phyloP scores from a whole-genome alignment of 23 red algal species.

The Pyropia haitanensis region DNA sequence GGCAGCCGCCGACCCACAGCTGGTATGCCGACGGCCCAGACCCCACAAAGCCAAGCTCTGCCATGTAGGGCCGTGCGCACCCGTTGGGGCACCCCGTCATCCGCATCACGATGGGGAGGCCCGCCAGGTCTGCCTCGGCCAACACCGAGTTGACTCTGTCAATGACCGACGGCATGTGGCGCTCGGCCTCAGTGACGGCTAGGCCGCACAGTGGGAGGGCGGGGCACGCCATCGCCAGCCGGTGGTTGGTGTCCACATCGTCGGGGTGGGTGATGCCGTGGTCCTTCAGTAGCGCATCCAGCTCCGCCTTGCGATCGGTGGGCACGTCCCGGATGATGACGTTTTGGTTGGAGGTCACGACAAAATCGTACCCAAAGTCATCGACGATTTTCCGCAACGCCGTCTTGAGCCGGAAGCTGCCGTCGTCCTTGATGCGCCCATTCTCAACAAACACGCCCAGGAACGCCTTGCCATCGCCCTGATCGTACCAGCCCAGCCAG shows the following conservation, averaged over 20 bases:
- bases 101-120: conserved; percentile 62
- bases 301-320: conserved; percentile 44
- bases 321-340: conserved; percentile 86
- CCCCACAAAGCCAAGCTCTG: conserved; percentile 94
- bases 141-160: conserved; percentile 62
- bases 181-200: conserved; percentile 85
- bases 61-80: conserved; percentile 94
- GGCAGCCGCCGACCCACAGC: conserved; percentile 85
- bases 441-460: conserved; percentile 87
- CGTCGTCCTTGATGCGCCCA: conserved; percentile 85
- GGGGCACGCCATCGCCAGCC: conserved; percentile 91
- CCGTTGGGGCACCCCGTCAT: conserved; percentile 99
- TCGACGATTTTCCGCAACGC: conserved; percentile 75
- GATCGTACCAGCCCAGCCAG: conserved; percentile 95
- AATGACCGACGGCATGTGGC: conserved; percentile 77
- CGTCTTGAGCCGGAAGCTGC: conserved; percentile 56
- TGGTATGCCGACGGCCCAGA: conserved; percentile 73
- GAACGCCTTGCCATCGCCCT: conserved; percentile 86
- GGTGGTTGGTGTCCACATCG: conserved; percentile 40
- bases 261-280: conserved; percentile 54
- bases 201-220: conserved; percentile 94
- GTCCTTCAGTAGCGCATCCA: conserved; percentile 69
- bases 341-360: conserved; percentile 92
- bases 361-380: conserved; percentile 52
- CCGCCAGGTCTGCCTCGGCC: conserved; percentile 32